phyloP scores from a whole-genome alignment of 495 filamentous ascomycete species.

The Cetradonia linearis region DNA sequence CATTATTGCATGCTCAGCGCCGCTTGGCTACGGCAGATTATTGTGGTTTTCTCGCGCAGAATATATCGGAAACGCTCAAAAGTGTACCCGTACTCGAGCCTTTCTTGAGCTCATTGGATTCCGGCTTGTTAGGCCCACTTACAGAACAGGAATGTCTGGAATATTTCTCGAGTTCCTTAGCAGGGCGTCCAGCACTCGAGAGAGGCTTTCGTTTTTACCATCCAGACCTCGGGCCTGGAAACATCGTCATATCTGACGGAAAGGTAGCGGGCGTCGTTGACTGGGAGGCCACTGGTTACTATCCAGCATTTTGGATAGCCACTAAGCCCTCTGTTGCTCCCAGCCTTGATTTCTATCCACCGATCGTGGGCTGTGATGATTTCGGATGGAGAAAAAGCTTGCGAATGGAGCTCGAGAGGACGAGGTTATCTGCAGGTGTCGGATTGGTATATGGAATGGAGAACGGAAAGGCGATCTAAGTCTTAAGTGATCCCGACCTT shows the following conservation, averaged over 20 bases:
- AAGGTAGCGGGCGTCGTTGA: slow-evolving; percentile 26
- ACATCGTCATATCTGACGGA: slow-evolving; percentile 29
- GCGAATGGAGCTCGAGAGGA: slow-evolving; percentile 8
- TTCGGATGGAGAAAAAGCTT: slow-evolving; percentile 10
- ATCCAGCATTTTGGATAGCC: slow-evolving; percentile 37
- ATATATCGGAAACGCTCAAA: slow-evolving; percentile 26
- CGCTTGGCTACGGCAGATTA: slow-evolving; percentile 25
- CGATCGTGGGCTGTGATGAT: not conserved
- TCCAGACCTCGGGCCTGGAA: slow-evolving; percentile 29
- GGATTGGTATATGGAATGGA: not conserved
- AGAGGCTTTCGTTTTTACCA: slow-evolving; percentile 25
- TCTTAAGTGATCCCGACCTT: not conserved
- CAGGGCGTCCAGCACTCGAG: slow-evolving; percentile 22
- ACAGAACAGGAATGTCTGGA: slow-evolving; percentile 21
- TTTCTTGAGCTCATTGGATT: slow-evolving; percentile 24
- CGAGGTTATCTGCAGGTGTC: not conserved
- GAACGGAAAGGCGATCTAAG: not conserved
- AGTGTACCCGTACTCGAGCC: slow-evolving; percentile 24
- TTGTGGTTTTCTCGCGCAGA: slow-evolving; percentile 25
- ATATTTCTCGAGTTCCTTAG: slow-evolving; percentile 17
- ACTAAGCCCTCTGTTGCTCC: slow-evolving; percentile 9
- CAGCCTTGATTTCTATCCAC: slow-evolving; percentile 8
- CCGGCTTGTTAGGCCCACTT: slow-evolving; percentile 24
- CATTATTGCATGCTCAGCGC: slow-evolving; percentile 26
- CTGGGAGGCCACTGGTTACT: slow-evolving; percentile 29